Evolutionary conservation across 2,329 filamentous ascomycete genomes (phyloP), one percentile per base, ranked within the genome.

Genomic region (Akanthomyces uredinophilus): DNA sequence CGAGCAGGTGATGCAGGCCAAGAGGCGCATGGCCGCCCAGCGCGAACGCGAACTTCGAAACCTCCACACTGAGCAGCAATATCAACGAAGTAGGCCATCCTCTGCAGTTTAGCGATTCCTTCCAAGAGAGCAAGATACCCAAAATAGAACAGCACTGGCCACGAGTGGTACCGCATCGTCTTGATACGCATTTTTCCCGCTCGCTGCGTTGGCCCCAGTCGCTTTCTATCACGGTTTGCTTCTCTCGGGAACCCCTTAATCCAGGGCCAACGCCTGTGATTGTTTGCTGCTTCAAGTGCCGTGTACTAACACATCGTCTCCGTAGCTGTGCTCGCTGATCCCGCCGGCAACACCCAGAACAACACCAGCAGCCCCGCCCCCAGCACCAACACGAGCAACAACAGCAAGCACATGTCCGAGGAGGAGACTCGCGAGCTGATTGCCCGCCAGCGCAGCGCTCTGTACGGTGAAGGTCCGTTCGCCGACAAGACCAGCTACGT

Each of bases 11-110:
- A 91, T 96, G 84, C 95, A 98, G 87, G 93, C 92, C 72, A 98
- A 98, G 86, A 92, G 95, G 82, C 90, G 94, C 83, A 96, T 98
- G 91, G 95, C 95, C 73, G 95, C 95, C 77, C 95, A 98, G 81
- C 91, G 95, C 79, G 95, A 99, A 84, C 91, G 94, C 79, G 95
- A 99, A 83, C 88, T 99, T 78, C 92, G 95, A 79, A 99, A 98
- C 81, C 96, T 98, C 81, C 95, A 99, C 81, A 96, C 97, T 81
- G 95, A 99, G 86, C 95, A 99, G 86, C 95, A 99, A 87, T 98
- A 96, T 81, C 96, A 98, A 84, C 89, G 94, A 91, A 97, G 95
- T 98, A 91, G 87, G 90, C 87, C 87, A 78, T 85, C 87, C 85
- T 85, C 84, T 84, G 83, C 85, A 86, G 83, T 84, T 86, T 89